Evolutionary conservation across 495 filamentous ascomycete species (phyloP).

Genomic region (Xanthoparmelia taractica): DNA sequence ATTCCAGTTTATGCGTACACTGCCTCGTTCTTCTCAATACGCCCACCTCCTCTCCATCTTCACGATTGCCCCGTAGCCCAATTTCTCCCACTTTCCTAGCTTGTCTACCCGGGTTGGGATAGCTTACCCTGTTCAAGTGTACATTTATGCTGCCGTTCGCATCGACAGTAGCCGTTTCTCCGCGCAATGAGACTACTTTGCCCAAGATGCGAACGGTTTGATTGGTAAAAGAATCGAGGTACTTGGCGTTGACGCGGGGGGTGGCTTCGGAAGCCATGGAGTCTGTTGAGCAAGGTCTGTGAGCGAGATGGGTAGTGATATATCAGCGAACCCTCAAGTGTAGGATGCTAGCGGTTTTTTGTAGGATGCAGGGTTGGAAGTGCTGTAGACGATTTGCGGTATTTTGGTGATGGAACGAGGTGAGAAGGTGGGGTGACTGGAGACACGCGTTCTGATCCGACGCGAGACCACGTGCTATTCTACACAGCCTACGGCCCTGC

Average conservation of each 20-base stretch:
- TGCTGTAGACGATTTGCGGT: not conserved
- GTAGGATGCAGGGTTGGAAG: not conserved
- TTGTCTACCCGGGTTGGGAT: no score
- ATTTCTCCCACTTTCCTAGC: not conserved
- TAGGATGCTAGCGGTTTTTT: not conserved
- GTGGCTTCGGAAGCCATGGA: conserved; percentile 27
- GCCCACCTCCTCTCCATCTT: not conserved
- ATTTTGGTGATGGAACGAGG: not conserved
- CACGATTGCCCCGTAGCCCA: not conserved
- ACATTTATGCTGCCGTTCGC: conserved; percentile 65
- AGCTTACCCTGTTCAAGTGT: conserved; percentile 60
- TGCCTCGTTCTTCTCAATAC: not conserved
- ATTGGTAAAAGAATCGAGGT: conserved; percentile 33
- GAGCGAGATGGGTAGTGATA: not conserved
- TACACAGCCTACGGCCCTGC: no score
- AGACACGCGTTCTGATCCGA: not conserved
- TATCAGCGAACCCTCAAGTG: not conserved
- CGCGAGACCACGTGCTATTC: not conserved
- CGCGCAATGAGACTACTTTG: conserved; percentile 70
- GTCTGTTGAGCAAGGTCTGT: not conserved
- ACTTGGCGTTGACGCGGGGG: conserved; percentile 23
- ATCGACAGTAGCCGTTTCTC: conserved; percentile 73
- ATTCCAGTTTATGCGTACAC: not conserved
- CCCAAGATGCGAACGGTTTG: conserved; percentile 78
- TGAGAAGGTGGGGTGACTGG: not conserved